phyloP scores from a whole-genome alignment of 2,329 filamentous ascomycete genomes.

The Colletotrichum falcatum region DNA sequence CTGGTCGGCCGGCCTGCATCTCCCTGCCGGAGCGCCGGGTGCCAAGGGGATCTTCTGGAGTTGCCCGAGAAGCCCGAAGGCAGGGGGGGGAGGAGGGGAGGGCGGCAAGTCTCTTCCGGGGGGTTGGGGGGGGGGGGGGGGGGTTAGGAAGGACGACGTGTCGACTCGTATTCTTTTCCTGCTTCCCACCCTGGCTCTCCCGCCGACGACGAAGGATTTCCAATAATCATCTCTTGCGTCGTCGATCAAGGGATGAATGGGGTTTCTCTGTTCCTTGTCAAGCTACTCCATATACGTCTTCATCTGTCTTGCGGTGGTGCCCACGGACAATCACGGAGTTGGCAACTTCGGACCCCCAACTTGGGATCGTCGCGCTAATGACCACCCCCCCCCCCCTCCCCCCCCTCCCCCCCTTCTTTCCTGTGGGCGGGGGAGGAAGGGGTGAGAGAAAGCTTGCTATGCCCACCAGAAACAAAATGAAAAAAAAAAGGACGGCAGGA shows the following conservation, averaged over 20 bases:
- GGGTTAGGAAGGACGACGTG: slow-evolving; percentile 1
- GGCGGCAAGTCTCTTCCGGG: not conserved
- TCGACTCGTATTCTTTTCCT: not conserved
- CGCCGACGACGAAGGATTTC: not conserved
- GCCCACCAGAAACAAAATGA: slow-evolving; percentile 2
- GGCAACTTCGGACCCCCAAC: slow-evolving; percentile 39
- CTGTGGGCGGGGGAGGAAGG: not conserved
- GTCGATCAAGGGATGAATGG: slow-evolving; percentile 17
- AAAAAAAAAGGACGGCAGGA: slow-evolving; percentile 5
- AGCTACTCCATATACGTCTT: not conserved
- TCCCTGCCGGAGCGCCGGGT: slow-evolving; percentile 20
- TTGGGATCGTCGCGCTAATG: slow-evolving; percentile 27
- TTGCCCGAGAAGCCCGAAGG: slow-evolving; percentile 24
- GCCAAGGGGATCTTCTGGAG: slow-evolving; percentile 6
- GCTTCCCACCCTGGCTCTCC: not conserved
- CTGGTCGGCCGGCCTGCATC: not conserved
- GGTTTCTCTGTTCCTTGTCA: slow-evolving; percentile 12
- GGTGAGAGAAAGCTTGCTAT: not conserved
- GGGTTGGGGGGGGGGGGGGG: not conserved
- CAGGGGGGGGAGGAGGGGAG: not conserved
- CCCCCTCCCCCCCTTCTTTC: too few relatives aligned
- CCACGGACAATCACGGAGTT: slow-evolving; percentile 40
- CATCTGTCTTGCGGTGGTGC: slow-evolving; percentile 13
- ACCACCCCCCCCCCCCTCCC: slow-evolving; percentile 6
- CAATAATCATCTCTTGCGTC: not conserved